Evolutionary conservation across 1,284 basidiomycete species (phyloP).

Genomic region (Rhizoctonia solani): DNA sequence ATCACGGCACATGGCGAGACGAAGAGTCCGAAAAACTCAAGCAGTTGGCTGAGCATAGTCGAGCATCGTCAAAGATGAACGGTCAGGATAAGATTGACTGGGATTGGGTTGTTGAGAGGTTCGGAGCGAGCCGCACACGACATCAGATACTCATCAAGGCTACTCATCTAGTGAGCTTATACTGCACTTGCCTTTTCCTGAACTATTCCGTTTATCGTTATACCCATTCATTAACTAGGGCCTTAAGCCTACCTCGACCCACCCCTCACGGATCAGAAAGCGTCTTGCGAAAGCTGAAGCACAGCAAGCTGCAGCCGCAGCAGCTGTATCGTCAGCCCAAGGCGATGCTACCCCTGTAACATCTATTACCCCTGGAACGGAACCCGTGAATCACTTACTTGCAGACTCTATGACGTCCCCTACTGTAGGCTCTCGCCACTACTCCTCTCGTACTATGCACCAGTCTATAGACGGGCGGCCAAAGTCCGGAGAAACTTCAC

Average conservation of each 20-base stretch:
- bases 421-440: conserved; percentile 16
- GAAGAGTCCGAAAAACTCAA: conserved; percentile 34
- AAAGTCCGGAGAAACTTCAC: conserved; percentile 33
- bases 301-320: conserved; percentile 8
- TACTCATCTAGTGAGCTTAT: conserved; percentile 20
- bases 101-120: conserved; percentile 34
- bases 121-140: conserved; percentile 34
- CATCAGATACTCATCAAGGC: conserved; percentile 35
- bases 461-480: conserved; percentile 25
- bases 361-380: conserved; percentile 6
- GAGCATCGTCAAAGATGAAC: conserved; percentile 10
- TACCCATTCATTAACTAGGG: not conserved
- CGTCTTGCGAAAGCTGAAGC: conserved; percentile 32
- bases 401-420: conserved; percentile 25
- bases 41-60: conserved; percentile 31
- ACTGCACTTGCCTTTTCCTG: not conserved
- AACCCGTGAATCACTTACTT: not conserved
- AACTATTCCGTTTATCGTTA: not conserved
- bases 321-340: not conserved
- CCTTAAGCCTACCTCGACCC: conserved; percentile 30
- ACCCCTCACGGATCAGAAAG: conserved; percentile 34
- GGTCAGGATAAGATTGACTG: conserved; percentile 33
- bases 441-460: conserved; percentile 14
- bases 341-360: conserved; percentile 17
- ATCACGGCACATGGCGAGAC: conserved; percentile 35